Base-by-base conservation (phyloP, 352 stramenopile species). In the Globisporangium viniferum region DNA sequence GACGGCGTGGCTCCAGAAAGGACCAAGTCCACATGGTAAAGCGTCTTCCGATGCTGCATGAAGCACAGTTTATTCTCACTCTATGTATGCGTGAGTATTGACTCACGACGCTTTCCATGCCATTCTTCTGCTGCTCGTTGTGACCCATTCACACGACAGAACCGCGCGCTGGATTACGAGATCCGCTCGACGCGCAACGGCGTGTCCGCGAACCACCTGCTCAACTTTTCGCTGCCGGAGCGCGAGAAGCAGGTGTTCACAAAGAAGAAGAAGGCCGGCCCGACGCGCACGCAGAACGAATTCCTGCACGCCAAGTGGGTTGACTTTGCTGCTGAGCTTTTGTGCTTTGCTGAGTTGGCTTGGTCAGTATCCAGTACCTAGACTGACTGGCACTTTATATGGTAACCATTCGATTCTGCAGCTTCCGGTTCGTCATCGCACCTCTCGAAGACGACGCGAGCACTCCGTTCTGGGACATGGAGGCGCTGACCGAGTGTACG, bases 231-330 rank as follows among this genome's bases (percentile, higher is more conserved):
- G 41, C 78, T 93, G 33, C 88, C 88, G 3, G 86, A 93, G 68
- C 84, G 88, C 41, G 84, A 95, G 55, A 86, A 77, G 46, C 62
- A 73, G 46, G 60, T 71, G 22, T 62, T 77, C 57, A 66, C 75
- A 41, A 72, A 79, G 53, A 83, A 82, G 66, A 92, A 89, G 72
- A 94, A 93, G 69, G 84, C 55, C 51, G 75, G 46, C 2, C 72
- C 74, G 24, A 72, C 82, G 60, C 84, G 86, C 67, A 95, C 88
- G 53, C 86, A 93, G 58, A 90, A 70, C 71, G 86, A 95, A 75
- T 95, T 91, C 66, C 81, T 95, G 18, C 88, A 95, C 70, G 88
- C 88, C 68, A 95, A 94, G 88, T 95, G 72, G 65, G 78, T 72
- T 24, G 8, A 14, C 20, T 65, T 12, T 46, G 12, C 4, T 46